Conservation (phyloP, 2,329 filamentous ascomycete genomes). For the Fusarium aywerte region DNA sequence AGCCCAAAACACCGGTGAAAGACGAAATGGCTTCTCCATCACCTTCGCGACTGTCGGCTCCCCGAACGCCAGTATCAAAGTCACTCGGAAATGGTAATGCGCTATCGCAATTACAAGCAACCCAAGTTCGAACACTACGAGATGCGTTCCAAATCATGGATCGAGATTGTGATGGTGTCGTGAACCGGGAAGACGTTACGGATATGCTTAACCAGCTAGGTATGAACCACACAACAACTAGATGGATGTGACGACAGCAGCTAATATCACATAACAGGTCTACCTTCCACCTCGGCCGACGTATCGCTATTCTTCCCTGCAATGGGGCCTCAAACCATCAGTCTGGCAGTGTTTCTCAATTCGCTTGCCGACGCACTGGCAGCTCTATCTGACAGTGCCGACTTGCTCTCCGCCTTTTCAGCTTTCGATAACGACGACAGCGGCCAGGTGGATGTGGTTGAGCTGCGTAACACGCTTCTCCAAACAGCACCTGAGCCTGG, state of each 20-base stretch:
- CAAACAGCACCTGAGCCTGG: constrained; percentile 83
- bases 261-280: constrained; percentile 61
- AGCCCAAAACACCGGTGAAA: constrained; percentile 43
- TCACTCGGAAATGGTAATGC: constrained; percentile 61
- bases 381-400: constrained; percentile 78
- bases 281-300: constrained; percentile 76
- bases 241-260: background rate
- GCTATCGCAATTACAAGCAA: constrained; percentile 78
- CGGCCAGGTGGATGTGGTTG: constrained; percentile 86
- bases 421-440: constrained; percentile 97
- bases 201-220: constrained; percentile 90
- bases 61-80: constrained; percentile 49
- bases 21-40: constrained; percentile 38
- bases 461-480: constrained; percentile 84
- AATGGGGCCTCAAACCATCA: constrained; percentile 76
- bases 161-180: constrained; percentile 83
- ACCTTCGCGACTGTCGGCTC: constrained; percentile 50
- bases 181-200: constrained; percentile 84
- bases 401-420: constrained; percentile 89
- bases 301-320: constrained; percentile 86
- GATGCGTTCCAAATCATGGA: constrained; percentile 96
- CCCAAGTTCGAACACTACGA: constrained; percentile 86
- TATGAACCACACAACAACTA: constrained; percentile 49
- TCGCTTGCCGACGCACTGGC: constrained; percentile 79
- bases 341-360: constrained; percentile 87